Evolutionary conservation across 768 basidiomycete species (phyloP), one percentile per base, ranked within the genome.

Genomic region (Termitomyces sp.): DNA sequence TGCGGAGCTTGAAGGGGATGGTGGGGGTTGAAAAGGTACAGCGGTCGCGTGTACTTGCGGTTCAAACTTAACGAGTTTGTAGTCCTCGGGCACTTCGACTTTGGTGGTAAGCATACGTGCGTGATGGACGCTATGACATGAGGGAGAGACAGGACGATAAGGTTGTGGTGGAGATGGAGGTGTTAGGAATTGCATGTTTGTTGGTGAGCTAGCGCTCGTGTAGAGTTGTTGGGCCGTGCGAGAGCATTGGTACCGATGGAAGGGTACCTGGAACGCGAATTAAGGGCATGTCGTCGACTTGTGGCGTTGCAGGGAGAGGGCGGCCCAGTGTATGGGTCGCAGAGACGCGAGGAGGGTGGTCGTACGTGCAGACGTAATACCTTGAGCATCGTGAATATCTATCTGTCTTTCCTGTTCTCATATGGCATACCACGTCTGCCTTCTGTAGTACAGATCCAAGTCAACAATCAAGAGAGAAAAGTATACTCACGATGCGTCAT

Each of bases 141-240:
- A 21, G 17, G 52, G 17, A 14, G 45, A 35, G 5, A 43, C 11
- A 28, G 50, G 41, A 9, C 51, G 55, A 43, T 59, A 50, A 2
- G 63, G 55, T 21, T 60, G 57, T 17, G 59, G 32, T 42, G 25
- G 17, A 25, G 46, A 41, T 50, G 32, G 54, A 7, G 43, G 30
- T n/a, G 44, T 27, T 30, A 14, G 6, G 14, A 21, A 48, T 48
- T 30, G 32, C 12, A 48, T 8, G 47, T 19, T 5, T 28, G 32
- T 16, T 47, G 12, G 55, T 30, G 47, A 59, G 19, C 44, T 19
- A 2, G 57, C 47, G n/a, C 61, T 59, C 16, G 59, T 58, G 28
- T 64, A 64, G 2, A 64, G 37, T 42, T 62, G 52, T 51, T 61
- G 64, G 23, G 64, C n/a, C 59, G 16, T 58, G 56, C 5, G 61